phyloP scores from a whole-genome alignment of 805 yeast genomes.

The Myxozyma udenii region DNA sequence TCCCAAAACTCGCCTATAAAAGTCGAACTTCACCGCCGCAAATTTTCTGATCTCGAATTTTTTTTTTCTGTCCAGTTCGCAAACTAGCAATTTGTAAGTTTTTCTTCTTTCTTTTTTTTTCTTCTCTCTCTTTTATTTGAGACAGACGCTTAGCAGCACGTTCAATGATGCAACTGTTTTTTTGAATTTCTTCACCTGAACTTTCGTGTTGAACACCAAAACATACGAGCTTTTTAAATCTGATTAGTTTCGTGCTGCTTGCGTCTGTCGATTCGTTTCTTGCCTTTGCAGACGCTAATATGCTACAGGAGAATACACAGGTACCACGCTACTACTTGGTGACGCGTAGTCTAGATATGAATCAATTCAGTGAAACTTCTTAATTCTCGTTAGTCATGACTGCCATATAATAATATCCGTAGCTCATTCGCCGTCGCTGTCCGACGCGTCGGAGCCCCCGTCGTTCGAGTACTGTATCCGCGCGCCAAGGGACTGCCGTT shows the following conservation, averaged over 20 bases:
- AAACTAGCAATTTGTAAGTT: not conserved
- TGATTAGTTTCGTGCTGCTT: no score
- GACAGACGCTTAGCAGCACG: not conserved
- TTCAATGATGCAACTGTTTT: conserved; percentile 33
- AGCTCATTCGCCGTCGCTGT: no score
- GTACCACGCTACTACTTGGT: no score
- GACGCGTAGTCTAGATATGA: no score
- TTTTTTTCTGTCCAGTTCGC: no score
- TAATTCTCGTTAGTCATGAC: no score
- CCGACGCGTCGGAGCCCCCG: no score
- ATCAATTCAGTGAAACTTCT: no score
- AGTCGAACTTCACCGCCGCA: not conserved
- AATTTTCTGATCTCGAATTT: not conserved
- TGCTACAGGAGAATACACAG: no score
- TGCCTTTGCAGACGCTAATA: not conserved
- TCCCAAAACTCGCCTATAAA: no score
- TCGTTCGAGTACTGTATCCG: conserved; percentile 9
- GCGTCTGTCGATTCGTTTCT: no score
- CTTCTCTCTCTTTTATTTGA: not conserved
- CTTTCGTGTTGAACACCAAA: conserved; percentile 36
- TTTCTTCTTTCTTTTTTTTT: conserved; percentile 3
- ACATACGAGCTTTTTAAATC: conserved; percentile 47
- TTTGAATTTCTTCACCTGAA: conserved; percentile 46
- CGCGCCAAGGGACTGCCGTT: conserved; percentile 11
- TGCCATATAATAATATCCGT: no score